These are phyloP conservation scores for Zasmidium citrigriseum DNA, from an alignment of 2,329 filamentous ascomycete genomes.

Conservation along the genomic window DNA sequence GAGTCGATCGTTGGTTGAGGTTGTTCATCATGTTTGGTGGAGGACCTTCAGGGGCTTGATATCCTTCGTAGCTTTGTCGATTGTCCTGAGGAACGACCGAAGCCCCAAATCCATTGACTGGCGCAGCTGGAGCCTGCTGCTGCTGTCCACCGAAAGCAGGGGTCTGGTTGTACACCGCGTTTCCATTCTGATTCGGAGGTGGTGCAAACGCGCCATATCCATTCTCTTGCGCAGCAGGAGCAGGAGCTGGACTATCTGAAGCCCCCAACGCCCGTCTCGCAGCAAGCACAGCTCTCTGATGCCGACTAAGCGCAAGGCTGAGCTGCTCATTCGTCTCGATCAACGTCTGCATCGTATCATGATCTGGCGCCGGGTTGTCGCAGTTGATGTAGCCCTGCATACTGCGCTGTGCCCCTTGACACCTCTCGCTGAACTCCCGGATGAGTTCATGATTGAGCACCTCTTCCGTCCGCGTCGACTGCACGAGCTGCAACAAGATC, in stretches of 20 bases:
- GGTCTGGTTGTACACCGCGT: background rate
- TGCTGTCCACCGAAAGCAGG: slow-evolving; percentile 2
- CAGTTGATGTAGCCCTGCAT: slow-evolving; percentile 84
- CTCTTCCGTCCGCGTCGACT: slow-evolving; percentile 77
- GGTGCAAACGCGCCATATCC: slow-evolving; percentile 18
- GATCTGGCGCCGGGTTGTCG: slow-evolving; percentile 78
- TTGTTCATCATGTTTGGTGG: slow-evolving; percentile 17
- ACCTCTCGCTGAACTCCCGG: slow-evolving; percentile 87
- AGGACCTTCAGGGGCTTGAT: slow-evolving; percentile 26
- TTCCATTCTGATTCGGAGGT: slow-evolving; percentile 8
- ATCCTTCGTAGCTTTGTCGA: slow-evolving; percentile 9
- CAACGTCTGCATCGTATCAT: slow-evolving; percentile 87
- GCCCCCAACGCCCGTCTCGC: slow-evolving; percentile 51
- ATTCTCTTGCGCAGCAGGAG: slow-evolving; percentile 1
- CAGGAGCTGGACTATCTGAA: slow-evolving; percentile 23
- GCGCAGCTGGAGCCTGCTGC: slow-evolving; percentile 1
- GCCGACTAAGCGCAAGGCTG: slow-evolving; percentile 76
- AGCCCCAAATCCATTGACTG: background rate
- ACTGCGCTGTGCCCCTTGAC: slow-evolving; percentile 74
- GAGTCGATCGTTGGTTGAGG: slow-evolving; percentile 12
- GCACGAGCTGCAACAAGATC: slow-evolving; percentile 86
- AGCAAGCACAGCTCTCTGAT: slow-evolving; percentile 74
- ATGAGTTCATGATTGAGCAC: slow-evolving; percentile 83
- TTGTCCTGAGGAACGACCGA: background rate
- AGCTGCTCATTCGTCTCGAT: slow-evolving; percentile 95